A percentile compares a stretch with the other conserved stretches of the same genome.
phyloP scores from a whole-genome alignment of 1,139 yeast species.

The Pichia norvegensis region DNA sequence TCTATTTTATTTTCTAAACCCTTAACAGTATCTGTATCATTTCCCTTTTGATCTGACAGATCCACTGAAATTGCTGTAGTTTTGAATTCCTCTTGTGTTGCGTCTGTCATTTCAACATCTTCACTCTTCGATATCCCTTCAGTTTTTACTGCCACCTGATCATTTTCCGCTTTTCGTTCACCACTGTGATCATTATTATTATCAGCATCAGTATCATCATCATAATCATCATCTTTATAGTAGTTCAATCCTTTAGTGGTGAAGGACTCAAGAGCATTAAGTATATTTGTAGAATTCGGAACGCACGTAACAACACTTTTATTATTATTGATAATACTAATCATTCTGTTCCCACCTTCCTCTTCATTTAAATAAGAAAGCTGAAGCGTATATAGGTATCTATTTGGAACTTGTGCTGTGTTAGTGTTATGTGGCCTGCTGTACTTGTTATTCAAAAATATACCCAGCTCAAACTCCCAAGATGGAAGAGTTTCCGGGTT shows the following conservation, averaged over 20 bases:
- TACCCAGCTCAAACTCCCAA: conserved; percentile 59
- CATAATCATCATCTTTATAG: conserved; percentile 5
- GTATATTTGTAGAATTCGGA: conserved; percentile 18
- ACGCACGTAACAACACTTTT: conserved; percentile 40
- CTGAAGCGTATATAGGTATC: conserved; percentile 49
- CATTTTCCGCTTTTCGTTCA: background rate
- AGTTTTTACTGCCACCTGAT: no score
- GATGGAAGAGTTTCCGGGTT: conserved; percentile 51
- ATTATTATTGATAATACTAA: conserved; percentile 45
- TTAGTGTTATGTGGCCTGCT: conserved; percentile 38
- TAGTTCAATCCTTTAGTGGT: conserved; percentile 7
- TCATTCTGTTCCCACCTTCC: conserved; percentile 30
- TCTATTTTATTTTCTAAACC: background rate
- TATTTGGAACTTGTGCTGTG: conserved; percentile 34
- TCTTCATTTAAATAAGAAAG: conserved; percentile 44
- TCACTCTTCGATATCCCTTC: background rate
- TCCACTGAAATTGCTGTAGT: background rate
- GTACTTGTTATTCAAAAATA: conserved; percentile 54
- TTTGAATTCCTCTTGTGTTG: background rate
- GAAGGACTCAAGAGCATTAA: conserved; percentile 10
- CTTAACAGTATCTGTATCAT: no score
- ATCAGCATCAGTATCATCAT: background rate
- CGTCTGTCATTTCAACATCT: conserved; percentile 6
- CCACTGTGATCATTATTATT: background rate
- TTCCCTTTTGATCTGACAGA: no score